Conservation (phyloP, 2,329 filamentous ascomycete genomes). For the Alternaria gansuensis region DNA sequence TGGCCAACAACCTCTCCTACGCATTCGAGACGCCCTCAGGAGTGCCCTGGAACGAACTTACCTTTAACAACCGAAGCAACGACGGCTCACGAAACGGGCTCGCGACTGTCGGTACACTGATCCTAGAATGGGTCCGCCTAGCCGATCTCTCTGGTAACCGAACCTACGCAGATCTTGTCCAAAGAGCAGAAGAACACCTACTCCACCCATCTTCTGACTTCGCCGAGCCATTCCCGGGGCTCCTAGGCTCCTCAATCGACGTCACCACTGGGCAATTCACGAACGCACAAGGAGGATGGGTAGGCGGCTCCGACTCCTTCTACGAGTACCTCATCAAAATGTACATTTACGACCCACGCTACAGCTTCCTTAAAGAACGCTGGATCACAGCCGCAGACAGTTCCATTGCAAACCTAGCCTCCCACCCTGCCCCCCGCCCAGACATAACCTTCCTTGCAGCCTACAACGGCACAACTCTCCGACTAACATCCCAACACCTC, state of each 20-base stretch:
- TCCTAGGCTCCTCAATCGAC: conserved; percentile 74
- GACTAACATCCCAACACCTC: conserved; percentile 60
- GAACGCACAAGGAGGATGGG: conserved; percentile 76
- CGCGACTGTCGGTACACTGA: conserved; percentile 78
- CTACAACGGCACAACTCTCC: conserved; percentile 59
- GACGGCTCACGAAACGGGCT: conserved; percentile 70
- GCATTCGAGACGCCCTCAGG: conserved; percentile 81
- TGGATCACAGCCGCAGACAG: conserved; percentile 81
- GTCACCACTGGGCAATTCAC: conserved; percentile 72
- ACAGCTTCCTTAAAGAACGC: conserved; percentile 70
- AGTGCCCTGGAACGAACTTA: conserved; percentile 74
- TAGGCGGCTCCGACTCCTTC: conserved; percentile 78
- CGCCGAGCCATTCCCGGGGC: conserved; percentile 77
- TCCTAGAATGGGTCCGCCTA: conserved; percentile 84
- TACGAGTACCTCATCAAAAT: conserved; percentile 95
- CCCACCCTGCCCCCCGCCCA: conserved; percentile 70
- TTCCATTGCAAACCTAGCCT: conserved; percentile 74
- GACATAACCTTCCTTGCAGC: conserved; percentile 76
- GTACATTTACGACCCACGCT: conserved; percentile 81
- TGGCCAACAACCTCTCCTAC: conserved; percentile 77
- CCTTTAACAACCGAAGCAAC: conserved; percentile 63
- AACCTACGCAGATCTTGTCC: conserved; percentile 71
- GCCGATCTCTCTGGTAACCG: conserved; percentile 75
- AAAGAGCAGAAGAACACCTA: conserved; percentile 74
- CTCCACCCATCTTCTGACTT: conserved; percentile 69